Conservation (phyloP, 306 rosid species). For the Fagus sylvatica region DNA sequence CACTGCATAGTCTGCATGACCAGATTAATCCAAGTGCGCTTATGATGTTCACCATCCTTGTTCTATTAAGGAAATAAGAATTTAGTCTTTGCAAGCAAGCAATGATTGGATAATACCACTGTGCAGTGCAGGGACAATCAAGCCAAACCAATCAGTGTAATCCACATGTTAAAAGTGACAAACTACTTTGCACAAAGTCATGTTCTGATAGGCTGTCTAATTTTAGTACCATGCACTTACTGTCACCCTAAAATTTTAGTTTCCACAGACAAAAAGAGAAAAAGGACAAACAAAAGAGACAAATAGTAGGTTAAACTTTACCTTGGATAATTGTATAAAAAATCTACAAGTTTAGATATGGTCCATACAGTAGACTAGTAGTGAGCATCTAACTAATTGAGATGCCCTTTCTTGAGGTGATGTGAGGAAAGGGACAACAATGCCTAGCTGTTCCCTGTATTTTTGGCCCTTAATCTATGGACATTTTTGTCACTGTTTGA, state of each 20-base stretch:
- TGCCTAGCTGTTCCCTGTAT: constrained; percentile 36
- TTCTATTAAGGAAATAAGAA: background rate
- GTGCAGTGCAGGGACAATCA: too few relatives aligned
- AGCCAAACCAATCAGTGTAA: too few relatives aligned
- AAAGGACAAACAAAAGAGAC: constrained; percentile 18
- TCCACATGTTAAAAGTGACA: background rate
- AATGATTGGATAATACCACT: too few relatives aligned
- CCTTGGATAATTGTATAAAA: constrained; percentile 17
- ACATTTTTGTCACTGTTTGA: constrained; percentile 53
- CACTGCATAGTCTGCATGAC: constrained; percentile 11
- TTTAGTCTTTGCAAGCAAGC: too few relatives aligned
- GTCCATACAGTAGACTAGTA: background rate
- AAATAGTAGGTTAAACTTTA: constrained; percentile 31
- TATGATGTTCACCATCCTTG: constrained; percentile 3
- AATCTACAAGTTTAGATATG: background rate
- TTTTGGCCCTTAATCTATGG: constrained; percentile 37
- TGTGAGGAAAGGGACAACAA: constrained; percentile 44
- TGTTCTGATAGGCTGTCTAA: constrained; percentile 21
- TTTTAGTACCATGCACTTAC: constrained; percentile 18
- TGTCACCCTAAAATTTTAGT: constrained; percentile 22
- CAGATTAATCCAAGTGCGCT: constrained; percentile 1
- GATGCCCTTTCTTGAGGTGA: constrained; percentile 23
- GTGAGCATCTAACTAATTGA: constrained; percentile 21
- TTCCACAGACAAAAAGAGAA: constrained; percentile 19
- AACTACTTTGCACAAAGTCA: constrained; percentile 26